Evolutionary conservation across 164 flowering plant species (phyloP).

Genomic region (Magnolia changhungtana): DNA sequence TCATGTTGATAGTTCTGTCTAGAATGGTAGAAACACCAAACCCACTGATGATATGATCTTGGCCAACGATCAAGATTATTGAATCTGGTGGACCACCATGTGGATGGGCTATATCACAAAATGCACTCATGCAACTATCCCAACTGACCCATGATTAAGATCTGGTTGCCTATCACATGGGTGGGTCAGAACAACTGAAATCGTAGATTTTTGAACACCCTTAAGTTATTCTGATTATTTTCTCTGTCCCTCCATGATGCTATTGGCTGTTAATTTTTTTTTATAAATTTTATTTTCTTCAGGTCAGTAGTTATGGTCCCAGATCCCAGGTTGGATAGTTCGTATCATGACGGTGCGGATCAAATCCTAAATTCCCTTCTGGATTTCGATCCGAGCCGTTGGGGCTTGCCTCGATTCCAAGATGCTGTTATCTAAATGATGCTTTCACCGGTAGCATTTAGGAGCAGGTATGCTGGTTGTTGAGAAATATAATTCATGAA

Average conservation of each 20-base stretch:
- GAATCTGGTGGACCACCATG: too few species aligned
- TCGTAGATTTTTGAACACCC: too few species aligned
- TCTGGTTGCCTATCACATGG: neutral
- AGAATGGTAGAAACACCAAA: too few species aligned
- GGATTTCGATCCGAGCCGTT: constrained; percentile 68
- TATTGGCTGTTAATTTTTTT: neutral
- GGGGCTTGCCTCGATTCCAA: constrained; percentile 83
- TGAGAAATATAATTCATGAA: neutral
- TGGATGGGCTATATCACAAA: too few species aligned
- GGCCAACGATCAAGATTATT: too few species aligned
- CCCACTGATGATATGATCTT: too few species aligned
- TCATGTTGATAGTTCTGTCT: too few species aligned
- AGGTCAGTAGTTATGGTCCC: constrained; percentile 95
- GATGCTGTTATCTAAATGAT: constrained; percentile 13
- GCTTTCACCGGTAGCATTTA: neutral
- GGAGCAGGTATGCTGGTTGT: too few species aligned
- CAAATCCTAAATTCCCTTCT: constrained; percentile 62
- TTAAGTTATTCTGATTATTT: too few species aligned
- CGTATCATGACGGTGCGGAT: constrained; percentile 59
- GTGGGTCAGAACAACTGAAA: too few species aligned
- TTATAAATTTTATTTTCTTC: constrained; percentile 9
- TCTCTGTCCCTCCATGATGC: neutral
- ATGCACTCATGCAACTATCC: too few species aligned
- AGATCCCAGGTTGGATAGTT: constrained; percentile 78
- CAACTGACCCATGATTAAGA: too few species aligned